These are phyloP conservation scores for Auriscalpium vulgare DNA, from an alignment of 768 basidiomycete species.

Conservation along the genomic window DNA sequence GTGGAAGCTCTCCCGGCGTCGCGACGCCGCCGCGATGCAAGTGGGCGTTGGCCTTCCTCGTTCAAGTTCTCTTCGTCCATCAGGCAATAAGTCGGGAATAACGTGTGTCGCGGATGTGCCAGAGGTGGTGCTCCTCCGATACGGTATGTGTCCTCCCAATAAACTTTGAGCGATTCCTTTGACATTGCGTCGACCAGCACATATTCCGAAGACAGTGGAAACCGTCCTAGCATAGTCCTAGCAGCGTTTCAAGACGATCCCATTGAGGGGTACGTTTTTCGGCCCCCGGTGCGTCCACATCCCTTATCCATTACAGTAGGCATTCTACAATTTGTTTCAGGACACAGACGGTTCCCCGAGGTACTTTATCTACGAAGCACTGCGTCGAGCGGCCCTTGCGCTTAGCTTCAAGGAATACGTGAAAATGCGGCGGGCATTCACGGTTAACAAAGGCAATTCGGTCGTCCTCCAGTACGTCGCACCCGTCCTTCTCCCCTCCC, in stretches of 20 bases:
- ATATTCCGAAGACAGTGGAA: not conserved
- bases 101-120: not conserved
- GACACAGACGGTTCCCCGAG: not conserved
- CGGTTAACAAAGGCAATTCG: not conserved
- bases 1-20: too few species aligned
- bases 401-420: not conserved
- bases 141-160: not conserved
- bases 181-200: not conserved
- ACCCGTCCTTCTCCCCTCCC: not conserved
- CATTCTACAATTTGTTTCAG: not conserved
- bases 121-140: slow-evolving; percentile 30
- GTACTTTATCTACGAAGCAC: not conserved
- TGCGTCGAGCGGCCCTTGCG: not conserved
- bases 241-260: not conserved
- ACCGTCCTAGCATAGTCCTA: not conserved
- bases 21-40: too few species aligned
- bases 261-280: not conserved
- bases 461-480: not conserved
- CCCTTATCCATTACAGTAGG: not conserved
- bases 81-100: too few species aligned
- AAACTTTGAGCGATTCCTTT: not conserved
- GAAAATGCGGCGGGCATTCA: not conserved
- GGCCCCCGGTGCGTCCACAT: not conserved
- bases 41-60: too few species aligned
- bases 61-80: too few species aligned